These are phyloP conservation scores for Rutstroemia sp. DNA, from an alignment of 2,329 filamentous ascomycete genomes.

Conservation along the genomic window DNA sequence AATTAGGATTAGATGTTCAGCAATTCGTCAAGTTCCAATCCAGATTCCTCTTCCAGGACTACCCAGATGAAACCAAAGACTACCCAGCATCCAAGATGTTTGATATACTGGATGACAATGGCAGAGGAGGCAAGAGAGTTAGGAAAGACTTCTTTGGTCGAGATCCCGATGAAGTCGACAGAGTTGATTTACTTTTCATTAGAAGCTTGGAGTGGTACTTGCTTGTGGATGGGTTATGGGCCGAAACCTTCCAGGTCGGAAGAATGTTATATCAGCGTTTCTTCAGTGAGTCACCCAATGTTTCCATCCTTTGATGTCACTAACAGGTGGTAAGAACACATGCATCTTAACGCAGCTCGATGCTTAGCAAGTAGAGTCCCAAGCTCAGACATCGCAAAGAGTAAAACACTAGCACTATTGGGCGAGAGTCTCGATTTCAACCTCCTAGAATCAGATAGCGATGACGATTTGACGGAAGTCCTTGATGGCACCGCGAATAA, in stretches of 20 bases:
- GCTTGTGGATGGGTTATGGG: conserved; percentile 65
- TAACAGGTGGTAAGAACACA: conserved; percentile 31
- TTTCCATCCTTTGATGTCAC: background rate
- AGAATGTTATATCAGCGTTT: conserved; percentile 75
- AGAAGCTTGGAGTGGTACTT: conserved; percentile 80
- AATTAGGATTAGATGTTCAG: conserved; percentile 64
- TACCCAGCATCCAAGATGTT: conserved; percentile 41
- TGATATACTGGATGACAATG: conserved; percentile 38
- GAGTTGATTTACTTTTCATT: conserved; percentile 65
- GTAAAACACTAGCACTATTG: conserved; percentile 33
- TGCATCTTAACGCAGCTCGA: conserved; percentile 45
- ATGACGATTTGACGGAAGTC: conserved; percentile 25
- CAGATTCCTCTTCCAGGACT: conserved; percentile 43
- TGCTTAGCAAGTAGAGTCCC: conserved; percentile 43
- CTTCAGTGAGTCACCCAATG: conserved; percentile 56
- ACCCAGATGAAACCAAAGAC: conserved; percentile 33
- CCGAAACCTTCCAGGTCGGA: conserved; percentile 60
- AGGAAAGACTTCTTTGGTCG: conserved; percentile 64
- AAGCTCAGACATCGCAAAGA: conserved; percentile 34
- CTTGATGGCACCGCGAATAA: conserved; percentile 32
- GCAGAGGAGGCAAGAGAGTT: conserved; percentile 54
- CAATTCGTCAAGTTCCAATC: conserved; percentile 68
- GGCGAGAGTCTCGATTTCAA: conserved; percentile 33
- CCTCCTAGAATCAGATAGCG: conserved; percentile 17
- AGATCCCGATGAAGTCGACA: conserved; percentile 51